Base-by-base conservation (phyloP, 345 rosid species). In the Populus pruinosa region DNA sequence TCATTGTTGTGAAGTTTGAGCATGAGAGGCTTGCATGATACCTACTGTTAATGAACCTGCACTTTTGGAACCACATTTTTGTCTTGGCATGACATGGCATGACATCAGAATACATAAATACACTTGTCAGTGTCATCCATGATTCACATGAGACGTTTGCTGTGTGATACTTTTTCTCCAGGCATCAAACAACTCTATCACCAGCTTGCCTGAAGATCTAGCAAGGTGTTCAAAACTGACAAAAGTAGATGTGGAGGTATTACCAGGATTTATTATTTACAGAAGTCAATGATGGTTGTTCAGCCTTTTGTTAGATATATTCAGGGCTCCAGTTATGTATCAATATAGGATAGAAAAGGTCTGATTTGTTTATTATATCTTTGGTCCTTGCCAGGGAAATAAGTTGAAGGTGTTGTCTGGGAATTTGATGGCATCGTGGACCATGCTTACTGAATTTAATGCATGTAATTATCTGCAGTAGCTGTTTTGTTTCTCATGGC, bases 161-260 rank as follows among this genome's bases (percentile, higher is more conserved):
- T 39, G 76, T 73, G 43, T 76, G 74, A 62, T 71, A 63, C 73
- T 73, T 50, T 77, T 78, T 78, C 47, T 9, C 47, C 83, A 93
- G 99, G 97, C 90, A 77, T 90, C 99, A 79, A 90, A 92, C 80
- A 95, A 95, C 79, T 82, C 66, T 55, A 75, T 95, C 62, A 75
- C 85, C 78, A 83, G 76, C 85, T 88, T 93, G 82, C 94, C 96
- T 8, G 94, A 90, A 78, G 96, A 85, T 82, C 88, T 95, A 70
- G 88, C 80, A 12, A 86, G 87, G 73, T 95, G 99, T 79, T 83
- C 83, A 3, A 93, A 93, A 81, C 70, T 95, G 85, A 79, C 85
- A 36, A 95, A 95, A 84, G 73, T 93, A 67, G 98, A 93, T 70
- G 84, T 95, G 80, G 96, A 95, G 99, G 99, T 95, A 88, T 20